These are phyloP conservation scores for Aspergillus sp. DNA, from an alignment of 2,329 filamentous ascomycete genomes.

Conservation along the genomic window DNA sequence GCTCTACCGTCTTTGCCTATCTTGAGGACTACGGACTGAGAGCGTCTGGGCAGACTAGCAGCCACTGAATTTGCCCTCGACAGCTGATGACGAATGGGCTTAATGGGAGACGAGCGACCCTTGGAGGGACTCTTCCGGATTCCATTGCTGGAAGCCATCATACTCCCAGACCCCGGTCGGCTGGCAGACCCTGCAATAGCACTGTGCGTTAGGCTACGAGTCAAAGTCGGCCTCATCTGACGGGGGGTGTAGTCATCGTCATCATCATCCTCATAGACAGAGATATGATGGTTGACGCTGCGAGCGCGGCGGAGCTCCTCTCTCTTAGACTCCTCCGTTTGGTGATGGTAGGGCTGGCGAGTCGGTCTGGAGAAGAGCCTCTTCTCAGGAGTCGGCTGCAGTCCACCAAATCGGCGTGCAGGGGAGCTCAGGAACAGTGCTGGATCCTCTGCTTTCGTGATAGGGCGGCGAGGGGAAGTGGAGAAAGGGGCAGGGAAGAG, in stretches of 20 bases:
- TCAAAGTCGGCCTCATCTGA: conserved; percentile 38
- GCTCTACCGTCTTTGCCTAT: conserved; percentile 53
- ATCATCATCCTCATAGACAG: conserved; percentile 35
- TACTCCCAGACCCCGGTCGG: conserved; percentile 34
- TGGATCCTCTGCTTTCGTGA: conserved; percentile 47
- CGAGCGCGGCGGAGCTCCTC: conserved; percentile 42
- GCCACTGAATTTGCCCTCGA: conserved; percentile 37
- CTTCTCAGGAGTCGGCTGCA: conserved; percentile 35
- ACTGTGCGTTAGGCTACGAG: conserved; percentile 45
- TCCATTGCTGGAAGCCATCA: conserved; percentile 37
- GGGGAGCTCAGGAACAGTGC: conserved; percentile 53
- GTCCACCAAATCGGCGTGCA: conserved; percentile 48
- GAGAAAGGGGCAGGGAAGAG: conserved; percentile 49
- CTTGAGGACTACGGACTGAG: conserved; percentile 48
- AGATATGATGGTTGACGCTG: conserved; percentile 29
- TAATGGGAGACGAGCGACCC: conserved; percentile 46
- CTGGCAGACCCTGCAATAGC: conserved; percentile 34
- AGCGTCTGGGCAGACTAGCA: conserved; percentile 34
- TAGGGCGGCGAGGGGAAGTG: conserved; percentile 46
- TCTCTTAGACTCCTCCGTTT: conserved; percentile 51
- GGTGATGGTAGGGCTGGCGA: conserved; percentile 52
- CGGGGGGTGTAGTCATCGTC: conserved; percentile 40
- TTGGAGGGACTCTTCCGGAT: conserved; percentile 47
- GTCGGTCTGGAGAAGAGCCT: conserved; percentile 30
- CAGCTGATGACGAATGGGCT: conserved; percentile 36